Conservation (phyloP, 495 filamentous ascomycete species). For the Hypoxylon cercidicola region DNA sequence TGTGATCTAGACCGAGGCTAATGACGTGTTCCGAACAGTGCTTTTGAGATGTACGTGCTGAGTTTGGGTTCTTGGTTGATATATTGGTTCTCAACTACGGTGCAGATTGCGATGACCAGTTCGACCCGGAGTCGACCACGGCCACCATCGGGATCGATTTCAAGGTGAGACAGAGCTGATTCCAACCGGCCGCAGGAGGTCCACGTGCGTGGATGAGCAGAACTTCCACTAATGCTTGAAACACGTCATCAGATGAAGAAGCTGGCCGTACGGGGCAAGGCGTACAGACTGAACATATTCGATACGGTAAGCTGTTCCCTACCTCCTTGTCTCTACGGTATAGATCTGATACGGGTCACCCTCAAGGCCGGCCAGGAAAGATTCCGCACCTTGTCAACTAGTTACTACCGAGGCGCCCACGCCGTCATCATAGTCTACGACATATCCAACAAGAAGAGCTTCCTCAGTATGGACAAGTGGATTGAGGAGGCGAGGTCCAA, state of each 20-base stretch:
- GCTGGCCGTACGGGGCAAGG: slow-evolving; percentile 61
- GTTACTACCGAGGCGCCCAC: slow-evolving; percentile 70
- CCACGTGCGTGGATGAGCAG: neutral
- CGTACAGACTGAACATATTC: slow-evolving; percentile 66
- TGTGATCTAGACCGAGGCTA: slow-evolving; percentile 12
- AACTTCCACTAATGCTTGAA: slow-evolving; percentile 1
- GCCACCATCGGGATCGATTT: slow-evolving; percentile 72
- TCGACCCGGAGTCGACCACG: slow-evolving; percentile 65
- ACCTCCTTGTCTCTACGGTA: neutral
- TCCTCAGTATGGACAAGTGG: slow-evolving; percentile 67
- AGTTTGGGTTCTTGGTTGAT: neutral
- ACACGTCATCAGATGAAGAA: slow-evolving; percentile 53
- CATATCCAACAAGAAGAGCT: slow-evolving; percentile 64
- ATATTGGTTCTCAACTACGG: slow-evolving; percentile 7
- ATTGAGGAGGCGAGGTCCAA: slow-evolving; percentile 66
- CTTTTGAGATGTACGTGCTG: slow-evolving; percentile 52
- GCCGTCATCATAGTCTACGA: slow-evolving; percentile 70
- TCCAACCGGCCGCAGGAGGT: too few relatives aligned
- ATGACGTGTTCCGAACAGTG: slow-evolving; percentile 31
- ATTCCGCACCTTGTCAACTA: slow-evolving; percentile 69
- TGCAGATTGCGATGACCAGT: slow-evolving; percentile 68
- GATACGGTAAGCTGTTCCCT: slow-evolving; percentile 59
- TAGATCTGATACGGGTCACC: slow-evolving; percentile 4
- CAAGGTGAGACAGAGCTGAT: slow-evolving; percentile 52
- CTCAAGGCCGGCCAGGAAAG: slow-evolving; percentile 64